These are phyloP conservation scores for Vaccinium vitisidaea DNA, from an alignment of 148 eudicot species.

Conservation along the genomic window DNA sequence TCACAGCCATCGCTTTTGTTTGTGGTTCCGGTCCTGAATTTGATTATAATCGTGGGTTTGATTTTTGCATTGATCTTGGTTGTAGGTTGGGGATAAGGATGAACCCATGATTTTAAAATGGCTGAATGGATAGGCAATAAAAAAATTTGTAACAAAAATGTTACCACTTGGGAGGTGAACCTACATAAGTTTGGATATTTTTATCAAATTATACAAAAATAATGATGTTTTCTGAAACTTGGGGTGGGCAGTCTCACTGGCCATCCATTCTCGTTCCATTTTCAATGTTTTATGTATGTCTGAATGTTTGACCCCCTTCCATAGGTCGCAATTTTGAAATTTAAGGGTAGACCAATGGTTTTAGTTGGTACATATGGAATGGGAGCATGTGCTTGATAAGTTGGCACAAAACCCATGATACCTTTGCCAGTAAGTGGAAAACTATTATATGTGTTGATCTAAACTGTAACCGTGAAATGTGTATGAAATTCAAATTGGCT, in stretches of 20 bases:
- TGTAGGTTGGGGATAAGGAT: conserved; percentile 1
- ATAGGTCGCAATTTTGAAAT: background rate
- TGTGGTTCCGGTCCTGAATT: background rate
- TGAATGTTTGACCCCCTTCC: background rate
- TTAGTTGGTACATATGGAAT: background rate
- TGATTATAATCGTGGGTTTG: background rate
- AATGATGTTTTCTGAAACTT: too few relatives aligned
- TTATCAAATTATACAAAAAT: too few relatives aligned
- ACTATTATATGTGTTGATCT: background rate
- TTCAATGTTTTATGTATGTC: background rate
- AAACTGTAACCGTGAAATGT: background rate
- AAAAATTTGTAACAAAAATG: background rate
- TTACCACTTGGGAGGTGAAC: background rate
- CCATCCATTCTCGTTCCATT: too few relatives aligned
- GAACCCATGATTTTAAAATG: background rate
- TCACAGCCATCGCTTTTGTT: background rate
- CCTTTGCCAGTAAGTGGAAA: too few relatives aligned
- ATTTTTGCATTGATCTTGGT: background rate
- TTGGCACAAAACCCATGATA: too few relatives aligned
- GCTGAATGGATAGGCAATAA: background rate
- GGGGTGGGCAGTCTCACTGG: too few relatives aligned
- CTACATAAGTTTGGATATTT: background rate
- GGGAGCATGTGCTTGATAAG: background rate
- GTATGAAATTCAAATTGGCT: too few relatives aligned
- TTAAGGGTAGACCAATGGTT: background rate